These are phyloP conservation scores for Pythium dissimile DNA, from an alignment of 352 stramenopile species.

Conservation along the genomic window DNA sequence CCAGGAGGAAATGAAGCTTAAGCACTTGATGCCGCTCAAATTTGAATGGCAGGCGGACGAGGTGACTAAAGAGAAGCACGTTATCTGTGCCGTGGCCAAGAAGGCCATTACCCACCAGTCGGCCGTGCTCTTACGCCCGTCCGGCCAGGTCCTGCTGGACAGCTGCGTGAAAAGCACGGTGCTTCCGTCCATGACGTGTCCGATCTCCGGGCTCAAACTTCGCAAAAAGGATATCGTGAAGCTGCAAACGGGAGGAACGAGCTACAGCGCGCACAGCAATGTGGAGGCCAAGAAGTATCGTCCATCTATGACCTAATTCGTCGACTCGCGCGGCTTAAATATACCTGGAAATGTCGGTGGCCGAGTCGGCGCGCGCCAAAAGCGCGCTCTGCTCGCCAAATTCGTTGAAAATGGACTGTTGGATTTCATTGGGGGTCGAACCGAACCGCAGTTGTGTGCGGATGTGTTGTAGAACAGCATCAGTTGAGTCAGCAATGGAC, in stretches of 20 bases:
- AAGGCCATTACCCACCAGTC: slow-evolving; percentile 80
- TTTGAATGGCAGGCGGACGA: slow-evolving; percentile 58
- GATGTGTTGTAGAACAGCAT: slow-evolving; percentile 49
- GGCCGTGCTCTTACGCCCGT: slow-evolving; percentile 73
- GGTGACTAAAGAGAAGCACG: slow-evolving; percentile 29
- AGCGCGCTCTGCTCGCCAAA: slow-evolving; percentile 47
- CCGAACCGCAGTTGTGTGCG: slow-evolving; percentile 42
- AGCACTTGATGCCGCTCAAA: slow-evolving; percentile 86
- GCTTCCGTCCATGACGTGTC: slow-evolving; percentile 81
- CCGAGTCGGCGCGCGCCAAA: slow-evolving; percentile 28
- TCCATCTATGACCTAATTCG: slow-evolving; percentile 60
- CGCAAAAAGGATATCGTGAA: slow-evolving; percentile 84
- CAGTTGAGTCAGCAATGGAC: slow-evolving; percentile 49
- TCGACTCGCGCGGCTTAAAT: slow-evolving; percentile 28
- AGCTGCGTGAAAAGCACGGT: slow-evolving; percentile 84
- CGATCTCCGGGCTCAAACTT: slow-evolving; percentile 78
- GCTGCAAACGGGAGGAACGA: slow-evolving; percentile 68
- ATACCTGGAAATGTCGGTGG: slow-evolving; percentile 47
- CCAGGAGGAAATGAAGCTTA: slow-evolving; percentile 79
- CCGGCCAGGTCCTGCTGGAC: slow-evolving; percentile 75
- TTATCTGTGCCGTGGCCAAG: slow-evolving; percentile 78
- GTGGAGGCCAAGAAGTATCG: slow-evolving; percentile 88
- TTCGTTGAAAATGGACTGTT: slow-evolving; percentile 25
- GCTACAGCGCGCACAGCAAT: slow-evolving; percentile 81
- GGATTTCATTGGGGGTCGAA: slow-evolving; percentile 23